phyloP scores from a whole-genome alignment of 257 asterid genomes.

The Salvia rosmarinus region DNA sequence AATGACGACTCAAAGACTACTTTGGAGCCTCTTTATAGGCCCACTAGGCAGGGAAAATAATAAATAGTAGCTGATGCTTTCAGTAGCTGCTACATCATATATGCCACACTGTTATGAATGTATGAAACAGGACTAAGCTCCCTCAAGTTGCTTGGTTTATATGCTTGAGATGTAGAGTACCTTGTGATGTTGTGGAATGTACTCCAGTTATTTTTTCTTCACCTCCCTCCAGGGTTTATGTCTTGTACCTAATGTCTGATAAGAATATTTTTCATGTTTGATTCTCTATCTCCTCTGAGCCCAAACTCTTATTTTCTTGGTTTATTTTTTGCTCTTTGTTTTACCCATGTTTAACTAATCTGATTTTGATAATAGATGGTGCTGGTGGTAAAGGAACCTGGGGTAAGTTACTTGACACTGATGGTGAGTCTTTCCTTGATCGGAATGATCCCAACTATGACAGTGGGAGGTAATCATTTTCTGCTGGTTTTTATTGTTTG shows the following conservation, averaged over 20 bases:
- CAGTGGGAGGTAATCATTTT: conserved; percentile 78
- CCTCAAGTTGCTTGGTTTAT: background rate
- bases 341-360: conserved; percentile 23
- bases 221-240: background rate
- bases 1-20: background rate
- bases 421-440: conserved; percentile 65
- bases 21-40: background rate
- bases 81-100: background rate
- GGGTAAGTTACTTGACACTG: conserved; percentile 93
- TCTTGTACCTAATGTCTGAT: background rate
- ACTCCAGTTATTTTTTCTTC: background rate
- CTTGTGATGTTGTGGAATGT: background rate
- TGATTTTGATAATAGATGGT: conserved; percentile 71
- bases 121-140: conserved; percentile 11
- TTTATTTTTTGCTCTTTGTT: background rate
- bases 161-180: background rate
- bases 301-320: background rate
- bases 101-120: background rate
- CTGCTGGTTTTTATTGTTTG: background rate
- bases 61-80: background rate
- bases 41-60: background rate
- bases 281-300: background rate
- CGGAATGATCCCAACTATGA: conserved; percentile 94
- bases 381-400: conserved; percentile 99
- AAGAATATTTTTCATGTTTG: background rate